Conservation (phyloP, 2,329 filamentous ascomycete species). For the Botrytis hyacinthi region DNA sequence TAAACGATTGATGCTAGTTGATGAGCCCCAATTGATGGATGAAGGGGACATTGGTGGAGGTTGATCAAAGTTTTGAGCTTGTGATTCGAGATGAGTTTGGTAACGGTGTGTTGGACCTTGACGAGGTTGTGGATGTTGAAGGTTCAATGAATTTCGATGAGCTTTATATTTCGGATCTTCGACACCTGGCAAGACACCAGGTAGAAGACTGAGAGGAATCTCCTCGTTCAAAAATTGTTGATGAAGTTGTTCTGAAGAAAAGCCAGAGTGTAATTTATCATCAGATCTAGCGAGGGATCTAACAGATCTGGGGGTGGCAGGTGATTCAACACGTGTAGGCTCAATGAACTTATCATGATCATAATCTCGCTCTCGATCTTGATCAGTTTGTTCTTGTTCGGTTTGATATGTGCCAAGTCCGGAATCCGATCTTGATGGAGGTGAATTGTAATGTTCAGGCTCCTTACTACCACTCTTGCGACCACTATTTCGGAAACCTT, state of each 20-base stretch:
- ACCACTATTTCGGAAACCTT: constrained; percentile 68
- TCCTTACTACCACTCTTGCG: constrained; percentile 54
- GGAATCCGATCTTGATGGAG: constrained; percentile 73
- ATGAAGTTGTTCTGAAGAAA: constrained; percentile 49
- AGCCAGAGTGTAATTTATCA: constrained; percentile 59
- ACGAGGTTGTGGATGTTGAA: constrained; percentile 76
- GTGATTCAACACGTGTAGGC: not conserved
- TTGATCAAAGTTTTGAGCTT: constrained; percentile 64
- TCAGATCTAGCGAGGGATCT: constrained; percentile 41
- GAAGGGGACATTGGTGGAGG: constrained; percentile 56
- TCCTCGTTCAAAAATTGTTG: constrained; percentile 34
- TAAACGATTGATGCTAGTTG: constrained; percentile 54
- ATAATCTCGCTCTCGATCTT: constrained; percentile 10
- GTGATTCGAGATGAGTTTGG: constrained; percentile 69
- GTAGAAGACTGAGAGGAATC: constrained; percentile 33
- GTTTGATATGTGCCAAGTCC: constrained; percentile 58
- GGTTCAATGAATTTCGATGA: constrained; percentile 75
- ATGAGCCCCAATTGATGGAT: constrained; percentile 63
- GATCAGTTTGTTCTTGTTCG: constrained; percentile 15
- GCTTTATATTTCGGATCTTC: constrained; percentile 80
- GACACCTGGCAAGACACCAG: constrained; percentile 23
- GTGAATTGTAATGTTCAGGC: constrained; percentile 24
- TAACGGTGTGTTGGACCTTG: constrained; percentile 72
- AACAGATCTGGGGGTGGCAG: constrained; percentile 1
- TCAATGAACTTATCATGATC: constrained; percentile 7